Evolutionary conservation across 1,284 basidiomycete genomes (phyloP).

Genomic region (Mycena citricolor): DNA sequence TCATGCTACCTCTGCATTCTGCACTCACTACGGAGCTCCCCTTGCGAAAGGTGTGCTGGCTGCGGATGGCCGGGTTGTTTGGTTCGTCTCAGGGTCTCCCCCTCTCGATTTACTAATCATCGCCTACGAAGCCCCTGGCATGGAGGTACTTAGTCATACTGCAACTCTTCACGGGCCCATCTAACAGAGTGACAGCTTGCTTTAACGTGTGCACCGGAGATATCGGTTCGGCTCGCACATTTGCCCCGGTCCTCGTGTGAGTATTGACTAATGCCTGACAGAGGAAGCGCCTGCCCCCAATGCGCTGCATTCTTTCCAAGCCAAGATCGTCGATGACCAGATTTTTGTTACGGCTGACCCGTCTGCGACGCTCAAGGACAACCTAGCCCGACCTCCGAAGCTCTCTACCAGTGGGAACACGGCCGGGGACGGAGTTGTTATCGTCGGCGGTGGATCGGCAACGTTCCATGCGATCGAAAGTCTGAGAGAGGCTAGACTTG

Average conservation of each 20-base stretch:
- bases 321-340: conserved; percentile 68
- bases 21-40: conserved; percentile 87
- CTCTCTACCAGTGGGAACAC: conserved; percentile 43
- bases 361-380: conserved; percentile 65
- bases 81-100: conserved; percentile 44
- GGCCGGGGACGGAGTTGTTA: conserved; percentile 68
- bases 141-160: conserved; percentile 53
- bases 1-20: conserved; percentile 82
- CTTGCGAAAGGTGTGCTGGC: conserved; percentile 84
- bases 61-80: conserved; percentile 77
- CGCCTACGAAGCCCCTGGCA: conserved; percentile 75
- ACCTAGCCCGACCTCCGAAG: conserved; percentile 61
- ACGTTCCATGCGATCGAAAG: conserved; percentile 82
- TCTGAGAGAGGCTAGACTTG: conserved; percentile 66
- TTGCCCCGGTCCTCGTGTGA: neutral
- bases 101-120: conserved; percentile 4
- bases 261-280: conserved; percentile 35
- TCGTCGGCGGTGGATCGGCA: conserved; percentile 87
- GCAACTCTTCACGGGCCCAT: neutral
- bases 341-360: conserved; percentile 81
- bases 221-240: conserved; percentile 58
- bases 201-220: conserved; percentile 84
- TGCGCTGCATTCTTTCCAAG: conserved; percentile 82
- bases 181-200: conserved; percentile 57
- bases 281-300: conserved; percentile 91